Percentiles rank a stretch among this genome's conserved stretches.
These are phyloP conservation scores for Auricularia auricula-judae DNA, from an alignment of 768 basidiomycete genomes.

Conservation along the genomic window DNA sequence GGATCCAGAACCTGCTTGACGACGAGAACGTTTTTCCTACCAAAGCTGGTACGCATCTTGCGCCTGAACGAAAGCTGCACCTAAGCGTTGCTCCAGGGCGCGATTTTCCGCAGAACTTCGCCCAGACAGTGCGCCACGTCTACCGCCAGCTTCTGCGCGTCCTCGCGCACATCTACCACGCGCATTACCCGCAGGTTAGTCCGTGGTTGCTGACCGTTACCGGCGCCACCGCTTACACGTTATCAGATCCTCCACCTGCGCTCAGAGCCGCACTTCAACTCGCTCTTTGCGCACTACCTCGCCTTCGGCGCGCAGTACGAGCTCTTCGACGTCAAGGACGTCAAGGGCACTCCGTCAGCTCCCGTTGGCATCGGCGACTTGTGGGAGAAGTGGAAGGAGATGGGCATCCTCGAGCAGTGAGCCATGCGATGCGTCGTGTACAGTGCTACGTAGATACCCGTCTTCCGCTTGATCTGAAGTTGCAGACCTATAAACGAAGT, in stretches of 20 bases:
- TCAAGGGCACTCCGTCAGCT: constrained; percentile 54
- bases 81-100: constrained; percentile 40
- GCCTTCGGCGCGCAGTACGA: constrained; percentile 94
- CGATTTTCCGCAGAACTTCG: constrained; percentile 79
- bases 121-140: constrained; percentile 82
- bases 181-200: constrained; percentile 61
- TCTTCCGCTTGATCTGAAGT: too few species aligned
- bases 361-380: constrained; percentile 63
- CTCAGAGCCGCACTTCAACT: constrained; percentile 92
- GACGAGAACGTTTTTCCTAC: constrained; percentile 94
- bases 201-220: too few species aligned
- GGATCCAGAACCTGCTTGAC: constrained; percentile 87
- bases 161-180: constrained; percentile 95
- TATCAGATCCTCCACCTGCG: constrained; percentile 72
- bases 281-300: constrained; percentile 94
- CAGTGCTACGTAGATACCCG: too few species aligned
- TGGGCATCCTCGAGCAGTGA: constrained; percentile 50
- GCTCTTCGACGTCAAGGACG: constrained; percentile 77
- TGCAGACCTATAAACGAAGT: too few species aligned
- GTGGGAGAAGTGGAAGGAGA: constrained; percentile 85
- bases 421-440: too few species aligned
- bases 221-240: too few species aligned
- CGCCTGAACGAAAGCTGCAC: neutral
- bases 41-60: constrained; percentile 60
- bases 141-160: constrained; percentile 95